Percentiles rank a stretch among this genome's conserved stretches.
These are phyloP conservation scores for Plantago major DNA, from an alignment of 257 asterid species.

Conservation along the genomic window DNA sequence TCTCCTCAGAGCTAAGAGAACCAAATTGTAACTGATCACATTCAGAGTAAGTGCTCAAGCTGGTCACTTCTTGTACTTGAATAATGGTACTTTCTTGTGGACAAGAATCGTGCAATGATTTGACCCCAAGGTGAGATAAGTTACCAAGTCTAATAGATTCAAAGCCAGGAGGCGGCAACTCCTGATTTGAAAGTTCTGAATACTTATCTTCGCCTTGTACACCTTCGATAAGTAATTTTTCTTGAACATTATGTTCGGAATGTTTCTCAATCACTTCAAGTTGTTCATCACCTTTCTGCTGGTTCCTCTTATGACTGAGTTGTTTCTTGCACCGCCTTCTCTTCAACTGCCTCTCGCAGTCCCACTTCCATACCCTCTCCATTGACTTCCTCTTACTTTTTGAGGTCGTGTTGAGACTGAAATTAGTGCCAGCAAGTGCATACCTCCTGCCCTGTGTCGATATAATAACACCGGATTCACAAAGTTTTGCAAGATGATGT, in stretches of 20 bases:
- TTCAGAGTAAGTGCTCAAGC: neutral
- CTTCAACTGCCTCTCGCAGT: slow-evolving; percentile 18
- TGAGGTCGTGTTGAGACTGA: slow-evolving; percentile 9
- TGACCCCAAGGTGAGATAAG: neutral
- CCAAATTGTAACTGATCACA: neutral
- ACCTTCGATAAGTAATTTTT: slow-evolving; percentile 9
- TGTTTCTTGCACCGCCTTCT: slow-evolving; percentile 20
- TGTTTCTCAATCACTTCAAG: slow-evolving; percentile 4
- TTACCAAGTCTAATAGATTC: slow-evolving; percentile 26
- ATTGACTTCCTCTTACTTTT: slow-evolving; percentile 23
- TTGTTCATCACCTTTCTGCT: slow-evolving; percentile 8
- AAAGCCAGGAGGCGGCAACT: slow-evolving; percentile 33
- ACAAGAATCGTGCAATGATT: neutral
- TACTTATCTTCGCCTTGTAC: slow-evolving; percentile 1
- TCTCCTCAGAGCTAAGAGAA: no score
- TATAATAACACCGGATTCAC: slow-evolving; percentile 34
- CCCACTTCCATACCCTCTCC: slow-evolving; percentile 34
- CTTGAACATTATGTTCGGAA: slow-evolving; percentile 13
- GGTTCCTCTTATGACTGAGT: slow-evolving; percentile 11
- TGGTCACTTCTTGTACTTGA: neutral
- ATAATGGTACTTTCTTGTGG: neutral
- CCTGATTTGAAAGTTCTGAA: neutral
- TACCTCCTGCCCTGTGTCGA: slow-evolving; percentile 29
- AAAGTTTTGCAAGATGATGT: slow-evolving; percentile 42
- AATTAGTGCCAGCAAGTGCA: slow-evolving; percentile 21